A percentile compares a stretch with the other conserved stretches of the same genome.
These are phyloP conservation scores for Stephanocyclus meneghinianus DNA, from an alignment of 352 stramenopile species.

Conservation along the genomic window DNA sequence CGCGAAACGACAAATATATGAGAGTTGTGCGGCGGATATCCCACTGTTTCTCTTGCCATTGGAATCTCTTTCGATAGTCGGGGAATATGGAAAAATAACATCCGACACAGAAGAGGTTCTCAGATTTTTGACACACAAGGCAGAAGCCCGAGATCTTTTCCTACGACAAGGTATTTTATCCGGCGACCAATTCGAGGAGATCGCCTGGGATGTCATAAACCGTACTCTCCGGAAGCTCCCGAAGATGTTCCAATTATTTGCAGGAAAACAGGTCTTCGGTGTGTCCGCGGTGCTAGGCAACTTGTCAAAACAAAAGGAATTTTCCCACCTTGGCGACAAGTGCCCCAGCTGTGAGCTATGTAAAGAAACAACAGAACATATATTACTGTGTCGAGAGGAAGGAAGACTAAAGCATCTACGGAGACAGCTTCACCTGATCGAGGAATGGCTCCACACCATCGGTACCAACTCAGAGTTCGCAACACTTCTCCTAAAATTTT, in stretches of 20 bases:
- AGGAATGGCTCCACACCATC: background rate
- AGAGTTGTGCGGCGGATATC: background rate
- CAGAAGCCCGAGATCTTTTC: background rate
- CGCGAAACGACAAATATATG: background rate
- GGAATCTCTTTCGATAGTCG: background rate
- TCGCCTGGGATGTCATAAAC: constrained; percentile 1
- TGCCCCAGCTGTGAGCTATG: background rate
- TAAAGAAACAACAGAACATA: constrained; percentile 1
- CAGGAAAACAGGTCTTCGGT: constrained; percentile 12
- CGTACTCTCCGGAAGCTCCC: background rate
- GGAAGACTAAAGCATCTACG: background rate
- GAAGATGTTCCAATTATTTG: too few relatives aligned
- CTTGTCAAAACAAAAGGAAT: background rate
- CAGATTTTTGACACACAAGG: background rate
- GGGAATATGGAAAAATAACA: background rate
- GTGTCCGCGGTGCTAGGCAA: background rate
- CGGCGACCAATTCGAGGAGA: constrained; percentile 6
- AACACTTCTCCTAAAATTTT: background rate
- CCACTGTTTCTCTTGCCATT: background rate
- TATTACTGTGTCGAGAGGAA: constrained; percentile 8
- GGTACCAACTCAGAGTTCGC: background rate
- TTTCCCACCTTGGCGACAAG: background rate
- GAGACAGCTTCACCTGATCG: background rate
- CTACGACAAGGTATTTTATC: background rate
- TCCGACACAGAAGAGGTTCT: background rate